Evolutionary conservation across 805 yeast genomes (phyloP), one percentile per base, ranked within the genome.

Genomic region (Debaryomyces hansenii): DNA sequence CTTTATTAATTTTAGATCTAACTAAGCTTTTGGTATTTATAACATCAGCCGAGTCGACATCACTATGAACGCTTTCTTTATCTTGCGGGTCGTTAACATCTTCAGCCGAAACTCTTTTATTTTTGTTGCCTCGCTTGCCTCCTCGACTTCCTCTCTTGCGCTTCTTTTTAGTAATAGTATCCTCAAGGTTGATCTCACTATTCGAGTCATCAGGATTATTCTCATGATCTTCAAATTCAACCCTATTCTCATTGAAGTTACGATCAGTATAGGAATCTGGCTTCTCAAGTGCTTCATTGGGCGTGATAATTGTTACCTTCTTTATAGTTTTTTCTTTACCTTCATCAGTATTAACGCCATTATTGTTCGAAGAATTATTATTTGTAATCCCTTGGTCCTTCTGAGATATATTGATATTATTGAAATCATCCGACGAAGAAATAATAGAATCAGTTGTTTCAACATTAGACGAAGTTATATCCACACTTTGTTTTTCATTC

Each of bases 131-230:
- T 40, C 85, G 79, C 54, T 82, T 83, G 0, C 96, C 96, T 11
- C 96, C 96, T 48, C 97, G 73, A 8, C 85, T 75, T 4, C 97
- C 97, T 58, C 97, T 78, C 59, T 88, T 90, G 21, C 96, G 74
- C 57, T 79, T 84, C 64, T 81, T 84, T 44, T 74, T 67, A 1
- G 66, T 60, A 11, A 48, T 40, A 0, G 47, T 35, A 2, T 54
- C 58, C 5, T 49, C 51, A 18, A 40, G 48, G 43, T 42, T 49
- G 2, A 36, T 53, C 37, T 51, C 47, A n/a, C 48, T 53, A 12
- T 21, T 20, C 5, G 16, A 11, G 10, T 20, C 37, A 1, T 45
- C 48, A 11, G 14, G 24, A 4, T 37, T 18, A 18, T 9, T 2
- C 4, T 24, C 29, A n/a, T 29, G 20, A 20, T 46, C 46, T 39